Conservation (phyloP, 345 rosid species). For the Ceriops zippeliana region DNA sequence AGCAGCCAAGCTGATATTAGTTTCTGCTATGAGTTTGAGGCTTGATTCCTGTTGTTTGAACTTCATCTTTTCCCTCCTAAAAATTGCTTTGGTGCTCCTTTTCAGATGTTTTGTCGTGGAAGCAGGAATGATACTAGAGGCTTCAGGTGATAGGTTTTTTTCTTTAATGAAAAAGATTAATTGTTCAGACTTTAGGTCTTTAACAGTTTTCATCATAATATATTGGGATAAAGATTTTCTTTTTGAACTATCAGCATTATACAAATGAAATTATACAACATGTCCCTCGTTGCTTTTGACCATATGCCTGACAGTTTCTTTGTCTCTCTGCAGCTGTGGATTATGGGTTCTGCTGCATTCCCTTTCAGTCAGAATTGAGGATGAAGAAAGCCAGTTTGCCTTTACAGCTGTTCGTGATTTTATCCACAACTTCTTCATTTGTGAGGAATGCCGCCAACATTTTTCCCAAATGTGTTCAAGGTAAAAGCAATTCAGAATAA, state of each 20-base stretch:
- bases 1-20: not conserved
- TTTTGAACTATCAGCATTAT: not conserved
- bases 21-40: constrained; percentile 9
- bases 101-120: constrained; percentile 95
- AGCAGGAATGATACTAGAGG: constrained; percentile 93
- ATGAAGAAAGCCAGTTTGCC: constrained; percentile 84
- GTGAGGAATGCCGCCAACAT: constrained; percentile 95
- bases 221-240: not conserved
- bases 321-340: constrained; percentile 67
- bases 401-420: constrained; percentile 78
- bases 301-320: not conserved
- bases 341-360: constrained; percentile 97
- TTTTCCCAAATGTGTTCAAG: constrained; percentile 85
- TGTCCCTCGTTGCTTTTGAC: not conserved
- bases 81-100: constrained; percentile 21
- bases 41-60: constrained; percentile 1
- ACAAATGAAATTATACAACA: not conserved
- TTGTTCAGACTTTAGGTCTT: not conserved
- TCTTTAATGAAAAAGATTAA: not conserved
- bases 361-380: constrained; percentile 77
- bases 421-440: constrained; percentile 81
- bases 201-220: not conserved
- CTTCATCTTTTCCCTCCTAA: constrained; percentile 5
- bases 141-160: constrained; percentile 56
- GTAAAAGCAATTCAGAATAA: constrained; percentile 35